A percentile compares a stretch with the other conserved stretches of the same genome.
These are phyloP conservation scores for Panaeolus cyanescens DNA, from an alignment of 768 basidiomycete species.

Conservation along the genomic window DNA sequence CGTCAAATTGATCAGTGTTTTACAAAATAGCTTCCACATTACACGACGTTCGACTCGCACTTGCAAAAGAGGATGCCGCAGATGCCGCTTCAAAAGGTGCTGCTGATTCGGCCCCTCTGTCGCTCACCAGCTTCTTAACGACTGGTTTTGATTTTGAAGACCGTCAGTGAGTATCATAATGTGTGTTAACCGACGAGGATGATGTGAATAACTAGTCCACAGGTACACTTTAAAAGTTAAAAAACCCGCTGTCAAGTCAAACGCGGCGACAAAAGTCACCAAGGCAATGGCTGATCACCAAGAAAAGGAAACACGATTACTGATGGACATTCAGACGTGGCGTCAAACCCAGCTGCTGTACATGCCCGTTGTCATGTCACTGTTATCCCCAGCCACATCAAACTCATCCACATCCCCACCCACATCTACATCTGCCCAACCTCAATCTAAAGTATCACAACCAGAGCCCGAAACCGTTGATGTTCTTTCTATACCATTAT, in stretches of 20 bases:
- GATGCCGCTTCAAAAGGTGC: neutral
- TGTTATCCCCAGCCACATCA: too few species aligned
- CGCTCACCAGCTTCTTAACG: neutral
- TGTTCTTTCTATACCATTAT: too few species aligned
- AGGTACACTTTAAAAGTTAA: neutral
- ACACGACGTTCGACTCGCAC: neutral
- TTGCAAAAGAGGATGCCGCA: neutral
- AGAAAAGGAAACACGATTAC: conserved; percentile 8
- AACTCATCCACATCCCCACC: too few species aligned
- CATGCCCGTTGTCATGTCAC: conserved; percentile 10
- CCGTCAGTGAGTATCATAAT: neutral
- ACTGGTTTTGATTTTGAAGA: neutral
- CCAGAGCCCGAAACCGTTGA: conserved; percentile 27
- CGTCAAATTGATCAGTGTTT: too few species aligned
- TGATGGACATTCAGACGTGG: conserved; percentile 9
- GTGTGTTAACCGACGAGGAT: too few species aligned
- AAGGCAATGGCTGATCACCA: conserved; percentile 13
- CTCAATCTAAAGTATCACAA: conserved; percentile 34
- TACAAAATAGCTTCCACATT: neutral
- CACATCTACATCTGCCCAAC: conserved; percentile 33
- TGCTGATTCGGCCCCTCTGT: neutral
- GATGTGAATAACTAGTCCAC: neutral
- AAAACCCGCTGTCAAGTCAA: neutral
- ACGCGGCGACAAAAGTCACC: neutral
- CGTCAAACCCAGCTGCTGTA: conserved; percentile 1